phyloP scores from a whole-genome alignment of 2,329 filamentous ascomycete species.

The Ambrosiella xylebori region DNA sequence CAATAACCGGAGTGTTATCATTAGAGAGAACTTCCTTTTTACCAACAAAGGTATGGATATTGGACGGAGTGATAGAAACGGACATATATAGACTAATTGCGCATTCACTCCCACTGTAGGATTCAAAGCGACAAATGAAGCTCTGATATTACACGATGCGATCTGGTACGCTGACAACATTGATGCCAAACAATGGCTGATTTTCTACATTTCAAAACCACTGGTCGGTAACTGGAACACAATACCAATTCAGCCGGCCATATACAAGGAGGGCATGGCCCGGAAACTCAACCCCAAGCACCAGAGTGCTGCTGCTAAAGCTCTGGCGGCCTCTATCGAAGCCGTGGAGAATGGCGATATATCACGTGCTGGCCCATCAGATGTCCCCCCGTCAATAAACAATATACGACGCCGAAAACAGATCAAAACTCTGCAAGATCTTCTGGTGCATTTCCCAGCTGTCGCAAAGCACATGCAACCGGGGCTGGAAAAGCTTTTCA shows the following conservation, averaged over 20 bases:
- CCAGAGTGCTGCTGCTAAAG: slow-evolving; percentile 13
- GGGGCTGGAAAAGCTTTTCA: slow-evolving; percentile 74
- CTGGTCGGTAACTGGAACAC: slow-evolving; percentile 72
- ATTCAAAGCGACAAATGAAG: slow-evolving; percentile 82
- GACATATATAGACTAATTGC: neutral
- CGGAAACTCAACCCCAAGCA: slow-evolving; percentile 18
- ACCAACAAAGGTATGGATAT: slow-evolving; percentile 69
- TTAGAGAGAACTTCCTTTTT: slow-evolving; percentile 85
- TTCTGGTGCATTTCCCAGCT: slow-evolving; percentile 82
- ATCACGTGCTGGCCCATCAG: neutral
- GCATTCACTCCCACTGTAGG: slow-evolving; percentile 30
- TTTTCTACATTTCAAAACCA: slow-evolving; percentile 89
- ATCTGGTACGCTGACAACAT: slow-evolving; percentile 81
- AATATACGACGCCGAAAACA: slow-evolving; percentile 60
- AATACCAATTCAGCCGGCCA: slow-evolving; percentile 50
- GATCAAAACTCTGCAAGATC: slow-evolving; percentile 74
- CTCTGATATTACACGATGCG: slow-evolving; percentile 65
- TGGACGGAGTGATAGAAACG: neutral
- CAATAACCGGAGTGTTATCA: slow-evolving; percentile 81
- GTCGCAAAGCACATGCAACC: slow-evolving; percentile 93
- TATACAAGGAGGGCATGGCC: slow-evolving; percentile 31
- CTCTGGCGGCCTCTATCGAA: slow-evolving; percentile 6
- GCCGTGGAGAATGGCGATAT: slow-evolving; percentile 20
- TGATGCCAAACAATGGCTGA: slow-evolving; percentile 82
- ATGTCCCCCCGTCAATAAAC: slow-evolving; percentile 17